These are phyloP conservation scores for Astragalus membranaceus DNA, from an alignment of 306 rosid species.

Conservation along the genomic window DNA sequence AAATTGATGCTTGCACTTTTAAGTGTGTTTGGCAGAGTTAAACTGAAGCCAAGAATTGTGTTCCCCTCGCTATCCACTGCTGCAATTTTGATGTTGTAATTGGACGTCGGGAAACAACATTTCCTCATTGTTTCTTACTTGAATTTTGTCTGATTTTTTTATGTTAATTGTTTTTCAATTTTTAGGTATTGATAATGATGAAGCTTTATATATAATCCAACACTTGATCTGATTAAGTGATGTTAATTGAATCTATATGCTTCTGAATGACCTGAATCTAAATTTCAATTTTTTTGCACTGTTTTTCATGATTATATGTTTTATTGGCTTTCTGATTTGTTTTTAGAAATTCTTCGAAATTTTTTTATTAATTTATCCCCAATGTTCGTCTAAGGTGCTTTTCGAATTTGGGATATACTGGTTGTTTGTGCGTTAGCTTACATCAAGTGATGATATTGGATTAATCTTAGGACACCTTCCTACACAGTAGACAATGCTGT, in stretches of 20 bases:
- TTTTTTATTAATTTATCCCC: no score
- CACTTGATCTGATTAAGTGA: constrained; percentile 42
- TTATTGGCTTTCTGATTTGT: no score
- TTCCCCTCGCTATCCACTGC: constrained; percentile 79
- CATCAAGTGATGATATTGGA: constrained; percentile 41
- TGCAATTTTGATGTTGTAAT: constrained; percentile 24
- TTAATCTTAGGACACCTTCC: constrained; percentile 51
- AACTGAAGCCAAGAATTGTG: constrained; percentile 38
- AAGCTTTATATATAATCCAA: constrained; percentile 35
- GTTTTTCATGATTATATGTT: no score
- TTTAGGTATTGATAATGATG: constrained; percentile 20
- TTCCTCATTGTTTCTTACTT: no score
- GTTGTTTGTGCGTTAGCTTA: neutral
- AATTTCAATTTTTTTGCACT: neutral
- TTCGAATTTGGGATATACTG: no score
- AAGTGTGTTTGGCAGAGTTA: constrained; percentile 9
- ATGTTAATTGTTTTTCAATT: neutral
- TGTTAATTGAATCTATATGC: neutral
- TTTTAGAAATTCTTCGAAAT: no score
- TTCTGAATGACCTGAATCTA: constrained; percentile 45
- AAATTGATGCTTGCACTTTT: constrained; percentile 11
- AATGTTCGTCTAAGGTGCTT: no score
- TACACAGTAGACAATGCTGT: constrained; percentile 25
- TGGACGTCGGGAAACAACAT: constrained; percentile 81
- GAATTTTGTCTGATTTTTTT: no score